Evolutionary conservation across 2,329 filamentous ascomycete species (phyloP), one percentile per base, ranked within the genome.

Genomic region (Microthyrium microscopicum): DNA sequence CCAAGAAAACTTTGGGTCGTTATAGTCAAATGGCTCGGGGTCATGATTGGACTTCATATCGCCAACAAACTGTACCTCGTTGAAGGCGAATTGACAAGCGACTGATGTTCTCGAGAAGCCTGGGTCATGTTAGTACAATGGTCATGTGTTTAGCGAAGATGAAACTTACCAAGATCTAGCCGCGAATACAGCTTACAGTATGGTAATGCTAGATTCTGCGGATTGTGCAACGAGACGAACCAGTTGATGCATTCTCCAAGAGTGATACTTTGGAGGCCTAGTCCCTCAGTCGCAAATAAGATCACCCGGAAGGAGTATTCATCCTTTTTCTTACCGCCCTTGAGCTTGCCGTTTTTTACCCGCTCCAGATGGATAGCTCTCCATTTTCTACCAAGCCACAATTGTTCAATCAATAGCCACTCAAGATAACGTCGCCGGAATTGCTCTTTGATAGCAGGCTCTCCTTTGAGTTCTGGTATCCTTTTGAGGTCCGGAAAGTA

Each of bases 111-210:
- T 47, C 0, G 61, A 64, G 1, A 60, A 44, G 1, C 47, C 40
- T 40, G 16, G 6, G 18, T 16, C 7, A 22, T 12, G 15, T 35
- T n/a, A 30, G 16, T 28, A 17, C 12, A n/a, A n/a, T n/a, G n/a
- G n/a, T n/a, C n/a, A n/a, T 18, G 17, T 17, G 15, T 12, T 15
- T 17, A n/a, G 15, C n/a, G 27, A 22, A 15, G 4, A 16, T 22
- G 30, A 9, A 26, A 20, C 32, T n/a, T 35, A 42, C 38, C 52
- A 3, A 65, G 46, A 20, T 59, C 56, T 1, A 62, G 36, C 4
- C 61, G 49, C 9, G 58, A 50, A 37, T 48, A 61, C 0, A 49
- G 49, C 37, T 65, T 64, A 38, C 51, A 54, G 12, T 55, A 55
- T 2, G 39, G 35, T 39, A n/a, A n/a, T n/a, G n/a, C n/a, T n/a